Conservation (phyloP, 192 early-diverging fungal species). For the Coemansia sp. region DNA sequence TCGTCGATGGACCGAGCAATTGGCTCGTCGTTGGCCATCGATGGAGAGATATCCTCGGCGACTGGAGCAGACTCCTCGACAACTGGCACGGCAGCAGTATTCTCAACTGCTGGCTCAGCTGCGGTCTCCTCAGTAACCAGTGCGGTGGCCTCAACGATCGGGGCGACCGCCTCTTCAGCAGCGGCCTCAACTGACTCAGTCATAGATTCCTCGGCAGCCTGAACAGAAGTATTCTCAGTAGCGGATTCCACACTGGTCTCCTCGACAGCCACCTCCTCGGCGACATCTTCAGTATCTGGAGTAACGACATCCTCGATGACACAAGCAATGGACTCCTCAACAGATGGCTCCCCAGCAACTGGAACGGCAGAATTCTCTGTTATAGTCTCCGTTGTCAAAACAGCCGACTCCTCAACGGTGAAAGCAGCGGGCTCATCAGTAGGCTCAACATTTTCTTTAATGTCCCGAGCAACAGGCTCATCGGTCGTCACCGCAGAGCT, state of each 20-base stretch:
- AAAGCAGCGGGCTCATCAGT: neutral
- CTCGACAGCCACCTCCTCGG: neutral
- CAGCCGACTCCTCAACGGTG: neutral
- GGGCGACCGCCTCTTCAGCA: neutral
- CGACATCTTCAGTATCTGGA: neutral
- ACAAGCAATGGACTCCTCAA: neutral
- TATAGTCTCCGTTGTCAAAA: neutral
- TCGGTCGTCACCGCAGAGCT: neutral
- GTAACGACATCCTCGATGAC: neutral
- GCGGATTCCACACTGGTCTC: neutral
- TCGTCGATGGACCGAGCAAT: constrained; percentile 1
- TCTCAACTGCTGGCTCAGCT: neutral
- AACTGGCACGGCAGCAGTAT: neutral
- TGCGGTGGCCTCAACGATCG: neutral
- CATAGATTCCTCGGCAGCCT: neutral
- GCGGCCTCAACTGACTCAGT: neutral
- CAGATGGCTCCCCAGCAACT: neutral
- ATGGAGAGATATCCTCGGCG: neutral
- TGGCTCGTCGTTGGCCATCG: neutral
- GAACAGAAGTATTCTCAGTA: neutral
- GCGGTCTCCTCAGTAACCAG: neutral
- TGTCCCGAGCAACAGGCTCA: neutral
- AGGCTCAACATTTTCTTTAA: neutral
- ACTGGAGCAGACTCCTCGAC: neutral
- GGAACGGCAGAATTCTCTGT: neutral